These are phyloP conservation scores for Zea mays DNA, from an alignment of 176 grass and related monocot genomes.

Conservation along the genomic window DNA sequence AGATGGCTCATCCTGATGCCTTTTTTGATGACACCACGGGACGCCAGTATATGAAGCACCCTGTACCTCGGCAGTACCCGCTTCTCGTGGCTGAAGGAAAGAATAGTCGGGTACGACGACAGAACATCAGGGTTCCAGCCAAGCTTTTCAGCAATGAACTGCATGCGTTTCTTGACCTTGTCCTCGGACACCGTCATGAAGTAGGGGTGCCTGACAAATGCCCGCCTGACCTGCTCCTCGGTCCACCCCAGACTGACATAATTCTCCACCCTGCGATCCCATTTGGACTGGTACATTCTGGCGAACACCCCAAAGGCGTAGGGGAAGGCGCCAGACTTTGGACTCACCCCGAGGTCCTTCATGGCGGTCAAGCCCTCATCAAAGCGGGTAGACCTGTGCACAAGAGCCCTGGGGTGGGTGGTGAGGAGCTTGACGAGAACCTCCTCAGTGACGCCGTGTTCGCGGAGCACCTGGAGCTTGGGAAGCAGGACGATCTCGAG, in stretches of 20 bases:
- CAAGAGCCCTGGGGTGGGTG: conserved; percentile 28
- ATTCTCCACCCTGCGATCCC: conserved; percentile 44
- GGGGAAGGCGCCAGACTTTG: conserved; percentile 40
- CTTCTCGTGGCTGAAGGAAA: conserved; percentile 60
- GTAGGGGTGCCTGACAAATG: conserved; percentile 53
- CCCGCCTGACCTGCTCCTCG: conserved; percentile 34
- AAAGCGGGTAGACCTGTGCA: conserved; percentile 22
- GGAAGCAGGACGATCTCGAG: conserved; percentile 33
- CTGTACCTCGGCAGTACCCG: conserved; percentile 47
- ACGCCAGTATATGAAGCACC: conserved; percentile 46
- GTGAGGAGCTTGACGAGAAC: conserved; percentile 37
- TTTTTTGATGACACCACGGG: conserved; percentile 22
- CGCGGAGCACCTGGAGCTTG: conserved; percentile 45
- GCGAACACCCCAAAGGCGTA: conserved; percentile 40
- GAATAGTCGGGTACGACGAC: neutral
- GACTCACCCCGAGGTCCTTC: conserved; percentile 38
- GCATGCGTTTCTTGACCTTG: conserved; percentile 49
- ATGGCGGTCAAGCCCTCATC: conserved; percentile 25
- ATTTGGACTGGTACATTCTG: neutral
- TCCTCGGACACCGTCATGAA: conserved; percentile 51
- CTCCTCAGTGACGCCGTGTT: conserved; percentile 29
- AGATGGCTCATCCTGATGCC: conserved; percentile 23
- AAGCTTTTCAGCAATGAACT: conserved; percentile 51
- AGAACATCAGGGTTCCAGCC: conserved; percentile 42
- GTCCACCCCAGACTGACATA: conserved; percentile 66